Conservation (phyloP, 768 basidiomycete species). For the Calocybe indica region DNA sequence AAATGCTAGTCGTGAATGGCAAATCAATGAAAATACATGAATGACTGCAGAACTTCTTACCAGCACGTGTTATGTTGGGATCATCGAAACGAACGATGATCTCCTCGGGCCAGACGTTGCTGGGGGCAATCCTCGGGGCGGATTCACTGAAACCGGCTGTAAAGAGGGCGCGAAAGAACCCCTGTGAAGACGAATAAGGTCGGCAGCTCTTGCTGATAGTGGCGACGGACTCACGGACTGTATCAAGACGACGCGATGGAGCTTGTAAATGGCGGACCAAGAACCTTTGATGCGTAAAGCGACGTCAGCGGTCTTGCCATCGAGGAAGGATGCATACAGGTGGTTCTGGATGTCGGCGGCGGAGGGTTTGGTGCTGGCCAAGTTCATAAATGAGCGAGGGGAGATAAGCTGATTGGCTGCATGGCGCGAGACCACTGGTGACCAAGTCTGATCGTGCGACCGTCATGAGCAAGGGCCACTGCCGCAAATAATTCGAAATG, state of each 20-base stretch:
- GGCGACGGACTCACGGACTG: conserved; percentile 60
- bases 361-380: conserved; percentile 38
- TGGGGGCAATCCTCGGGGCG: conserved; percentile 19
- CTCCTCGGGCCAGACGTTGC: conserved; percentile 35
- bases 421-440: not conserved
- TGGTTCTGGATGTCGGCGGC: conserved; percentile 64
- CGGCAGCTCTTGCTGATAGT: conserved; percentile 1
- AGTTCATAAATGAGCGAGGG: conserved; percentile 13
- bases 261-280: conserved; percentile 66
- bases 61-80: conserved; percentile 82
- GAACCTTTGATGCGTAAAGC: conserved; percentile 61
- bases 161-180: conserved; percentile 86
- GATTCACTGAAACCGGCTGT: conserved; percentile 75
- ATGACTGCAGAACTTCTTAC: conserved; percentile 32
- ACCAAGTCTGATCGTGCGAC: not conserved
- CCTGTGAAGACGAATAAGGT: conserved; percentile 33
- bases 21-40: conserved; percentile 6
- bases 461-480: conserved; percentile 1
- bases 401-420: not conserved
- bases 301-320: conserved; percentile 73
- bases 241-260: conserved; percentile 84
- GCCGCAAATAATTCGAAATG: conserved; percentile 18
- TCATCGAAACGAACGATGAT: conserved; percentile 77
- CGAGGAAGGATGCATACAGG: conserved; percentile 68
- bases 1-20: conserved; percentile 51